A percentile compares a stretch with the other conserved stretches of the same genome.
phyloP scores from a whole-genome alignment of 129 eudicot genomes.

The Ambrosia artemisiifolia region DNA sequence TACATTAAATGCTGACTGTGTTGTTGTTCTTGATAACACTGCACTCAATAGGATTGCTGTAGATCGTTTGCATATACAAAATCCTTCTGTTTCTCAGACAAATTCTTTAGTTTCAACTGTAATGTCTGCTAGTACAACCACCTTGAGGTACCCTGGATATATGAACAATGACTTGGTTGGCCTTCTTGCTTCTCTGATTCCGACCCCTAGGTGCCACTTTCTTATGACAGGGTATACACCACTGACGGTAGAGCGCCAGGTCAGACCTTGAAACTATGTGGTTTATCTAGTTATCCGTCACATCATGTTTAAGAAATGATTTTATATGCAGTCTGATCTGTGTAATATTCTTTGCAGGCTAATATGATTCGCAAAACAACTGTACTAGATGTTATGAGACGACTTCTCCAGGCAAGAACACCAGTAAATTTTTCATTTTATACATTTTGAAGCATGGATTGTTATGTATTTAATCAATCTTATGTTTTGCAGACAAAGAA shows the following conservation, averaged over 20 bases:
- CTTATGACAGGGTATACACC: slow-evolving; percentile 99
- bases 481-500: slow-evolving; percentile 79
- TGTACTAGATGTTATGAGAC: slow-evolving; percentile 98
- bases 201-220: slow-evolving; percentile 98
- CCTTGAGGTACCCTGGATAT: slow-evolving; percentile 93
- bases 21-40: slow-evolving; percentile 97
- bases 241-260: slow-evolving; percentile 97
- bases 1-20: slow-evolving; percentile 95
- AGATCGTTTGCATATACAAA: slow-evolving; percentile 81
- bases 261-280: slow-evolving; percentile 31
- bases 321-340: neutral
- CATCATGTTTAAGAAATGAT: neutral
- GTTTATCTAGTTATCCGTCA: too few relatives aligned
- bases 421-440: neutral
- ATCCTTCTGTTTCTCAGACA: slow-evolving; percentile 91
- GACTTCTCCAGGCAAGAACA: slow-evolving; percentile 91
- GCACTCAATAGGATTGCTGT: slow-evolving; percentile 94
- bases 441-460: neutral
- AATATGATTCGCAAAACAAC: slow-evolving; percentile 97
- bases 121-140: slow-evolving; percentile 98
- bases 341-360: slow-evolving; percentile 58
- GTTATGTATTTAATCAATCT: slow-evolving; percentile 26
- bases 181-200: slow-evolving; percentile 97
- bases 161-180: slow-evolving; percentile 99
- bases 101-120: slow-evolving; percentile 91